Evolutionary conservation across 768 basidiomycete species (phyloP).

Genomic region (Daedaleopsis sinensis): DNA sequence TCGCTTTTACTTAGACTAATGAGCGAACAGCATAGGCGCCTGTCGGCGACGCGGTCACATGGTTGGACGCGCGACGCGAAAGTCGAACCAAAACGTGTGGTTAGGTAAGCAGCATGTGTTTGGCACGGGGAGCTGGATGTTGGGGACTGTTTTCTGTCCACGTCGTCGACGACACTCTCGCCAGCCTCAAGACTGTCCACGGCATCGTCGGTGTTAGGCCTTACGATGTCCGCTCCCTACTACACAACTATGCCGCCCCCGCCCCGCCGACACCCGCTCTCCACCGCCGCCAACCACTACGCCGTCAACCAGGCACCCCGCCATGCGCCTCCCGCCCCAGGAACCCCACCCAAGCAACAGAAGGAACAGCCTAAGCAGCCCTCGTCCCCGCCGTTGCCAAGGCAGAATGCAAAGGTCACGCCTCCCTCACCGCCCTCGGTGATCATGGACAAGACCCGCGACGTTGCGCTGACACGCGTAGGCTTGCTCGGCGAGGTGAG

Average conservation of each 20-base stretch:
- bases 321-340: conserved; percentile 13
- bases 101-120: conserved; percentile 26
- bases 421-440: conserved; percentile 82
- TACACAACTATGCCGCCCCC: conserved; percentile 27
- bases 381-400: conserved; percentile 67
- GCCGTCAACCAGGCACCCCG: conserved; percentile 24
- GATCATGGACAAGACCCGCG: conserved; percentile 65
- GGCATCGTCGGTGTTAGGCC: conserved; percentile 36
- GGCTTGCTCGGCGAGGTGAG: conserved; percentile 90
- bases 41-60: conserved; percentile 24
- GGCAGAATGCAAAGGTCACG: conserved; percentile 81
- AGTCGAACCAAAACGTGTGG: conserved; percentile 27
- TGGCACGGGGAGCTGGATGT: conserved; percentile 9
- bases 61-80: conserved; percentile 26
- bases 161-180: conserved; percentile 10
- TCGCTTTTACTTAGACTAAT: too few relatives aligned
- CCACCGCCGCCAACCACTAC: conserved; percentile 26
- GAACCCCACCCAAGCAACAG: conserved; percentile 20
- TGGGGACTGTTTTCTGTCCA: background rate
- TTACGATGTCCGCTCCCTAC: conserved; percentile 28
- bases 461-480: conserved; percentile 65
- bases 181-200: conserved; percentile 3
- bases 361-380: conserved; percentile 18
- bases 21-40: too few relatives aligned
- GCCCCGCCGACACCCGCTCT: conserved; percentile 32